Percentiles rank a stretch among this genome's conserved stretches.
phyloP scores from a whole-genome alignment of 129 eudicot species.

The Saposhnikovia divaricata region DNA sequence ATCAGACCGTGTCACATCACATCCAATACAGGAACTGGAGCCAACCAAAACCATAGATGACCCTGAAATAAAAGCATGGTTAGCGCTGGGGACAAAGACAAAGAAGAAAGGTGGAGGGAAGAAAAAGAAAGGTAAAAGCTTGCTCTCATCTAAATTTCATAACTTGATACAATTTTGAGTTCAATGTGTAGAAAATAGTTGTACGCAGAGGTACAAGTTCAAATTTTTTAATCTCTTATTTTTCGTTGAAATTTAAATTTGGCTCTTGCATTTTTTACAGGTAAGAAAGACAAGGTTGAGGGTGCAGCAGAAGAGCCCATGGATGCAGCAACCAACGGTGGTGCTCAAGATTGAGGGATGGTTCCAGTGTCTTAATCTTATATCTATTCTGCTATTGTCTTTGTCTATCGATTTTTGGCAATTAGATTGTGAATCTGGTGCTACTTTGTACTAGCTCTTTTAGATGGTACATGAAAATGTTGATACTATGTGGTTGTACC shows the following conservation, averaged over 20 bases:
- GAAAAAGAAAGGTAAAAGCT: conserved; percentile 81
- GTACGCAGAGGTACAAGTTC: background rate
- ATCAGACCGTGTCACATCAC: conserved; percentile 82
- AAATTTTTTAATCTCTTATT: background rate
- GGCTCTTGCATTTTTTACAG: conserved; percentile 24
- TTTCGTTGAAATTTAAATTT: background rate
- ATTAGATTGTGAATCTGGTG: conserved; percentile 14
- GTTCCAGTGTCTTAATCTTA: background rate
- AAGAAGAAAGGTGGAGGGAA: conserved; percentile 98
- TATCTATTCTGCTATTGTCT: conserved; percentile 12
- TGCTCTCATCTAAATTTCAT: background rate
- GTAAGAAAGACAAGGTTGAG: conserved; percentile 58
- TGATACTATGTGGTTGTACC: background rate
- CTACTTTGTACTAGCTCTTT: conserved; percentile 6
- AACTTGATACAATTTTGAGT: background rate
- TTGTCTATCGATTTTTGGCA: conserved; percentile 29
- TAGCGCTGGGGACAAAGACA: conserved; percentile 63
- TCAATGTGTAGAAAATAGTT: no score
- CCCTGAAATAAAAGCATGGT: conserved; percentile 92
- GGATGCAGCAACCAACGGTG: conserved; percentile 37
- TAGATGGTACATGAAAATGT: conserved; percentile 17
- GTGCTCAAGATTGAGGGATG: conserved; percentile 30
- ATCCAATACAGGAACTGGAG: conserved; percentile 79
- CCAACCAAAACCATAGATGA: conserved; percentile 79
- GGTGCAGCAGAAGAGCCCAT: no score